Percentiles rank a stretch among this genome's conserved stretches.
Conservation (phyloP, 2,329 filamentous ascomycete species). For the Clarireedia hainanense region DNA sequence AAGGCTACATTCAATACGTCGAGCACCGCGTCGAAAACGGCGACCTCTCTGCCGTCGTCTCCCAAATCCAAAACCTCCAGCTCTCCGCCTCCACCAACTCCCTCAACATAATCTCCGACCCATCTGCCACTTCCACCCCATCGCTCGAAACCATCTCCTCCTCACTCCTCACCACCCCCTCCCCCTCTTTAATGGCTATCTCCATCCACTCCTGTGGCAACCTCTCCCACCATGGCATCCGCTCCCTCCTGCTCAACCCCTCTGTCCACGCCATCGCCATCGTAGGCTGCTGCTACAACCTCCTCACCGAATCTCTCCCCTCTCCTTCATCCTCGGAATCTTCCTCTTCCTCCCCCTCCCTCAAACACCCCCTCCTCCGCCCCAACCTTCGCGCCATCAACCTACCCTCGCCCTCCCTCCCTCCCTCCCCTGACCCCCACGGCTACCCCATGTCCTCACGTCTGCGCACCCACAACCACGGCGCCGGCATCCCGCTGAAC, state of each 20-base stretch:
- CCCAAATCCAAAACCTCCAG: conserved; percentile 45
- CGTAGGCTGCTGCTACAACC: conserved; percentile 97
- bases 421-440: conserved; percentile 70
- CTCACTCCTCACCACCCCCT: background rate
- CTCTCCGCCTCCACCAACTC: conserved; percentile 6
- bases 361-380: conserved; percentile 72
- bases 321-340: conserved; percentile 75
- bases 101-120: background rate
- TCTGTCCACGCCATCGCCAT: conserved; percentile 86
- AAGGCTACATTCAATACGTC: conserved; percentile 69
- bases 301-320: conserved; percentile 82
- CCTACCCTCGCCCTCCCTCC: conserved; percentile 55
- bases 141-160: background rate
- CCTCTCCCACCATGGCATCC: conserved; percentile 87
- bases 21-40: conserved; percentile 67
- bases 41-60: conserved; percentile 60
- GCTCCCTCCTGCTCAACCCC: conserved; percentile 76
- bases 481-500: conserved; percentile 68
- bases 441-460: conserved; percentile 87
- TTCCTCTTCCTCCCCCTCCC: conserved; percentile 70
- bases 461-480: conserved; percentile 47
- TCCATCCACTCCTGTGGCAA: conserved; percentile 98
- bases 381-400: conserved; percentile 59
- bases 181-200: conserved; percentile 62
- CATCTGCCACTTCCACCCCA: background rate